Conservation (phyloP, 2,329 filamentous ascomycete species). For the Fusarium sp. region DNA sequence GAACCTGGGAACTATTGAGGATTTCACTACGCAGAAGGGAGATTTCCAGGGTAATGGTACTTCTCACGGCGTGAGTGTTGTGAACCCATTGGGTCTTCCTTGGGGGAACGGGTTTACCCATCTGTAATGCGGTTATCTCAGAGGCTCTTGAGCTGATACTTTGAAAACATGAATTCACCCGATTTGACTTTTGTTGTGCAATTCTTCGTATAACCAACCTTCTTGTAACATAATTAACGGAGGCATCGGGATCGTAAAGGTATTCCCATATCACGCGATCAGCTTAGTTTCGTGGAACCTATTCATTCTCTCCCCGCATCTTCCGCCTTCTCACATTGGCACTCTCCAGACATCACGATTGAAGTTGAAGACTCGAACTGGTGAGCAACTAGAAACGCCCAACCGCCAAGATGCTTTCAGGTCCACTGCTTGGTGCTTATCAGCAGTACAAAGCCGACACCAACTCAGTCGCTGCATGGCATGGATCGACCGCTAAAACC, state of each 20-base stretch:
- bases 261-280: neutral
- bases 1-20: conserved; percentile 29
- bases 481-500: neutral
- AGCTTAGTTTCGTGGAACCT: too few species aligned
- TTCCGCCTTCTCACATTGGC: accelerated
- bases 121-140: accelerated
- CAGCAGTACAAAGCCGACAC: neutral
- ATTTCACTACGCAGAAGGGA: conserved; percentile 41
- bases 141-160: neutral
- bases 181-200: too few species aligned
- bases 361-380: neutral
- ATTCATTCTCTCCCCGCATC: neutral
- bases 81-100: conserved; percentile 7
- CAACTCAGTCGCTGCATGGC: neutral
- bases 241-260: neutral
- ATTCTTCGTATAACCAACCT: neutral
- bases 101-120: neutral
- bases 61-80: neutral
- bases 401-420: conserved; percentile 31
- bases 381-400: neutral
- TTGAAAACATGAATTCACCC: neutral
- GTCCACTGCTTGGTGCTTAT: conserved; percentile 38
- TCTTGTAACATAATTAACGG: neutral
- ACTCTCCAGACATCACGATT: neutral
- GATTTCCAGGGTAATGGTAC: conserved; percentile 27